Evolutionary conservation across 140 eudicot genomes (phyloP), one percentile per base, ranked within the genome.

Genomic region (Oenanthe javanica): DNA sequence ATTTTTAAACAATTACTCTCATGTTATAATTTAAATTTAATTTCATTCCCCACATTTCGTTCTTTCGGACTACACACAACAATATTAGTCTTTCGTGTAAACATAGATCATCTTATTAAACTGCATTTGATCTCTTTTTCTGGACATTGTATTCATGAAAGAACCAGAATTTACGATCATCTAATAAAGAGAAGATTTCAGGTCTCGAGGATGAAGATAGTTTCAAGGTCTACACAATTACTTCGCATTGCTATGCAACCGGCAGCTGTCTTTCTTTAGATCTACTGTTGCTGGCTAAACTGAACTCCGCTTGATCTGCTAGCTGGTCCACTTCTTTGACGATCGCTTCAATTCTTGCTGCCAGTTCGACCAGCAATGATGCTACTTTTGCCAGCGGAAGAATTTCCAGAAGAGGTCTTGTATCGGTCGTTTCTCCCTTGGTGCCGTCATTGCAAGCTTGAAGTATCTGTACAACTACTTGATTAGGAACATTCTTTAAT

Each of bases 291-390:
- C 76, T 72, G 79, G 73, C 79, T 6, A 67, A 75, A 31, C 81
- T 78, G 80, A 90, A 92, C 80, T 90, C 90, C 15, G 99, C 99
- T 74, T 89, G 84, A 16, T 64, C 79, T 77, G 99, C 95, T 84
- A 92, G 84, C 83, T 80, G 88, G 61, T 90, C 86, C 43, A 92
- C 95, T 79, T 85, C 88, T 21, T 59, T 80, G 16, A 86, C 94
- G 18, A 89, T 84, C n/a, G 80, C 86, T 83, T 89, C 88, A 2
- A 89, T 84, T 55, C 96, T 85, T 47, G 88, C 86, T 66, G 93
- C 90, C 83, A 89, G 86, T 83, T 92, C 97, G 13, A 87, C 81
- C 85, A 94, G 79, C 86, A 94, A 82, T 36, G 98, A 86, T 18
- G 92, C 88, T 63, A 85, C 57, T 79, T 96, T 89, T 38, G 91